Base-by-base conservation (phyloP, 139 green algal genomes). In the Chara braunii region DNA sequence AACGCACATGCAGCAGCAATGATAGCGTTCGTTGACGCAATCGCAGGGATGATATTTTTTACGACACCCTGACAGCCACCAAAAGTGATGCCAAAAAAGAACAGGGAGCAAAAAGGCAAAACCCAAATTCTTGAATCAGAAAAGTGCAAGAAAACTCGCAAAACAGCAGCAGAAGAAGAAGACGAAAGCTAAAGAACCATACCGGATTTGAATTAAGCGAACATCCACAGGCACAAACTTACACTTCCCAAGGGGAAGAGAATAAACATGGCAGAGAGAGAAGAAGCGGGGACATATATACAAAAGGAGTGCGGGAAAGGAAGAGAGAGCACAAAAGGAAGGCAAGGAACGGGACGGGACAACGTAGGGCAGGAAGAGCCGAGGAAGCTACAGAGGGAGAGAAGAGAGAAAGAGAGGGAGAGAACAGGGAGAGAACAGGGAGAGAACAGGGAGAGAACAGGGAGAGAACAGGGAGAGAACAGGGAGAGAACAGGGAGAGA, bases 31-130 rank as follows among this genome's bases (percentile, higher is more conserved):
- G 94, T 96, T 44, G 90, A 97, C 0, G 94, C 88, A 35, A 99
- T 97, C 57, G 94, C 94, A 0, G 94, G 94, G 50, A 99, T 96
- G 85, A 99, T 99, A 78, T 97, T 97, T 75, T 99, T 99, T 5
- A 95, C 88, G 23, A 99, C 94, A 2, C 94, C 94, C 60, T 76
- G 59, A 72, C 30, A 12, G 24, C 26, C 55, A n/a, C 30, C 65
- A 91, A 84, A 0, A 85, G n/a, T 18, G 18, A n/a, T 48, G 40
- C 18, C 18, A n/a, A n/a, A n/a, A n/a, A n/a, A n/a, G n/a, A n/a
- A n/a, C n/a, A n/a, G n/a, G n/a, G n/a, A 79, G 43, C 26, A 40
- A 37, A 33, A 64, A 70, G 14, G 77, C 84, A 34, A 87, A 73
- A 22, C 75, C 58, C 75, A 75, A 71, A 29, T 98, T 99, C 57